Percentiles rank a stretch among this genome's conserved stretches.
phyloP scores from a whole-genome alignment of 2,329 filamentous ascomycete genomes.

The Keithomyces neogunnii region DNA sequence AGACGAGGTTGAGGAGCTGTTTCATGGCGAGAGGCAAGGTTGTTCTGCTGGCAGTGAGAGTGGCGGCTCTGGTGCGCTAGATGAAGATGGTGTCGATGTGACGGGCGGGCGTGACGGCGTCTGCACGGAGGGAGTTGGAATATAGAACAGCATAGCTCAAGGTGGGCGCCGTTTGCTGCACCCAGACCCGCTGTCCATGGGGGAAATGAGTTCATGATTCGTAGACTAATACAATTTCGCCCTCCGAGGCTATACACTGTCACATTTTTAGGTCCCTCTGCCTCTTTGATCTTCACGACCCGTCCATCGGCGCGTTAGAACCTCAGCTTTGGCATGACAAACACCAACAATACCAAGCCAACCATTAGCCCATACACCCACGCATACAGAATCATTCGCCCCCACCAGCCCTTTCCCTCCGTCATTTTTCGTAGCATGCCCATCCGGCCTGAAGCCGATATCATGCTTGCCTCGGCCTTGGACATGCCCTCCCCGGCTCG shows the following conservation, averaged over 20 bases:
- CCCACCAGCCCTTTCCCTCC: conserved; percentile 84
- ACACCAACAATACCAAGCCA: conserved; percentile 70
- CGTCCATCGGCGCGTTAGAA: conserved; percentile 43
- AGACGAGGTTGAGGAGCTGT: not conserved
- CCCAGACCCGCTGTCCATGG: not conserved
- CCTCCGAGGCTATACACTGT: not conserved
- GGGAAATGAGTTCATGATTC: not conserved
- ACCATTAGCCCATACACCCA: conserved; percentile 79
- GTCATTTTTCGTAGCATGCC: conserved; percentile 68
- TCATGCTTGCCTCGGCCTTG: conserved; percentile 66
- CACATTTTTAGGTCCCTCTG: not conserved
- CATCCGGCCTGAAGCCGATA: conserved; percentile 69
- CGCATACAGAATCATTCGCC: conserved; percentile 72
- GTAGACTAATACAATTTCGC: not conserved
- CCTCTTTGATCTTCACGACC: not conserved
- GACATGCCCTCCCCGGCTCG: conserved; percentile 69
- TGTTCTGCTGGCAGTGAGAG: not conserved
- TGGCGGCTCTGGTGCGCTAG: not conserved
- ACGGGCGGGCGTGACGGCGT: no score
- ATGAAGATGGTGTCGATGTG: not conserved
- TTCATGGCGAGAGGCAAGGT: not conserved
- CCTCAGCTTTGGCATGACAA: conserved; percentile 78
- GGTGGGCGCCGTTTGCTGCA: not conserved
- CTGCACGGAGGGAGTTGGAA: no score
- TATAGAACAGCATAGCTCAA: not conserved